Evolutionary conservation across 768 basidiomycete genomes (phyloP).

Genomic region (Auriscalpium vulgare): DNA sequence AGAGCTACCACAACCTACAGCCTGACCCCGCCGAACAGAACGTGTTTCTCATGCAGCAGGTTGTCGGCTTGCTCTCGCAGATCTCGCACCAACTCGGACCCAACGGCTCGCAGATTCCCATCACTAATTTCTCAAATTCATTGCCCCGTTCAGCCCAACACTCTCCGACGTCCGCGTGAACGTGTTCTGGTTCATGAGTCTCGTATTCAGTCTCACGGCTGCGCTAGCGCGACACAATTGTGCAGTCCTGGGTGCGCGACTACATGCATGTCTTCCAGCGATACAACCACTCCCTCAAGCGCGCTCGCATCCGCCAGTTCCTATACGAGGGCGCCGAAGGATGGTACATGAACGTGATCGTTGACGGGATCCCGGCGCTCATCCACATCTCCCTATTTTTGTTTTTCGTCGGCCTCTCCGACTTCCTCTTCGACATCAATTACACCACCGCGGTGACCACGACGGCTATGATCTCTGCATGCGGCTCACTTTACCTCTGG

Average conservation of each 20-base stretch:
- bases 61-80: neutral
- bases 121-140: neutral
- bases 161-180: constrained; percentile 31
- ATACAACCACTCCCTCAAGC: constrained; percentile 21
- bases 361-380: constrained; percentile 36
- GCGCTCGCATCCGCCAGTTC: constrained; percentile 34
- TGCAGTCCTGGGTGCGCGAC: constrained; percentile 41
- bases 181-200: constrained; percentile 32
- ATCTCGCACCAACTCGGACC: neutral
- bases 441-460: neutral
- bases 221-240: constrained; percentile 36
- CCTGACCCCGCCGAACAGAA: neutral
- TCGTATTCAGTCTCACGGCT: constrained; percentile 31
- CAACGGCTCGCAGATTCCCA: neutral
- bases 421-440: constrained; percentile 29
- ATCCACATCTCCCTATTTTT: constrained; percentile 42
- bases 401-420: constrained; percentile 42
- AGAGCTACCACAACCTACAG: constrained; percentile 2
- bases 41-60: constrained; percentile 1
- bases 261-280: constrained; percentile 23
- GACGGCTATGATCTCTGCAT: constrained; percentile 2
- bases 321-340: constrained; percentile 29
- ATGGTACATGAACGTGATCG: constrained; percentile 33
- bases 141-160: constrained; percentile 14
- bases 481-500: constrained; percentile 10